Evolutionary conservation across 495 filamentous ascomycete species (phyloP).

Genomic region (Hypoxylon crocopeplum): DNA sequence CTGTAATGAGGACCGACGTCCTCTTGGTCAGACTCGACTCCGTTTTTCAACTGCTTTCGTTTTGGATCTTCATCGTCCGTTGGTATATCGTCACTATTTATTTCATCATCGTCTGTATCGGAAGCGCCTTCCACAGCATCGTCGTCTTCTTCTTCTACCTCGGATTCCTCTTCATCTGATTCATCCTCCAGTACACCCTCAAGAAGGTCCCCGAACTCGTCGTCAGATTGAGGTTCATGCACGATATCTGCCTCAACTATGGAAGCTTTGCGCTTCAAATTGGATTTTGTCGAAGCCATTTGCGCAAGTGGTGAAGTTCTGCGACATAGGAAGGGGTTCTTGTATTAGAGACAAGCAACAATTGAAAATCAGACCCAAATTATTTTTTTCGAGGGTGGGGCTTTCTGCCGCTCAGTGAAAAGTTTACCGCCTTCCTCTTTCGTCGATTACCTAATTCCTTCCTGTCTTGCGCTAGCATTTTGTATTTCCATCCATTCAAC

Average conservation of each 20-base stretch:
- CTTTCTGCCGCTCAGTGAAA: conserved; percentile 23
- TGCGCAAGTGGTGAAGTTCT: conserved; percentile 10
- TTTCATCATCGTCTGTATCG: conserved; percentile 53
- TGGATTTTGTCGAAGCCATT: conserved; percentile 49
- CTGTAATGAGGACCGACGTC: conserved; percentile 62
- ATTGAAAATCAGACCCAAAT: conserved; percentile 15
- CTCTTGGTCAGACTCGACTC: conserved; percentile 43
- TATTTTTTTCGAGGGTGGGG: conserved; percentile 33
- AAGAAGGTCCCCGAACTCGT: conserved; percentile 69
- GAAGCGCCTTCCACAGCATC: conserved; percentile 52
- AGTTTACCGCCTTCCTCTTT: conserved; percentile 22
- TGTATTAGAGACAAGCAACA: conserved; percentile 11
- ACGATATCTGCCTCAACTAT: conserved; percentile 42
- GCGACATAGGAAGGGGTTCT: conserved; percentile 1
- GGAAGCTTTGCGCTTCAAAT: conserved; percentile 55
- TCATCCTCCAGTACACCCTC: conserved; percentile 65
- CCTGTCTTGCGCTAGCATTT: too few relatives aligned
- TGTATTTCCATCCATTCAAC: too few relatives aligned
- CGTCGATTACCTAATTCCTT: too few relatives aligned
- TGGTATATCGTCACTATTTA: conserved; percentile 65
- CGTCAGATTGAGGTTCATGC: conserved; percentile 60
- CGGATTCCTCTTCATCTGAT: conserved; percentile 53
- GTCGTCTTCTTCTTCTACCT: conserved; percentile 50
- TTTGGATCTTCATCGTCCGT: conserved; percentile 59
- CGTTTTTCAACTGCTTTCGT: conserved; percentile 39